Base-by-base conservation (phyloP, 2,329 filamentous ascomycete genomes). In the Microsporum ferrugineum region DNA sequence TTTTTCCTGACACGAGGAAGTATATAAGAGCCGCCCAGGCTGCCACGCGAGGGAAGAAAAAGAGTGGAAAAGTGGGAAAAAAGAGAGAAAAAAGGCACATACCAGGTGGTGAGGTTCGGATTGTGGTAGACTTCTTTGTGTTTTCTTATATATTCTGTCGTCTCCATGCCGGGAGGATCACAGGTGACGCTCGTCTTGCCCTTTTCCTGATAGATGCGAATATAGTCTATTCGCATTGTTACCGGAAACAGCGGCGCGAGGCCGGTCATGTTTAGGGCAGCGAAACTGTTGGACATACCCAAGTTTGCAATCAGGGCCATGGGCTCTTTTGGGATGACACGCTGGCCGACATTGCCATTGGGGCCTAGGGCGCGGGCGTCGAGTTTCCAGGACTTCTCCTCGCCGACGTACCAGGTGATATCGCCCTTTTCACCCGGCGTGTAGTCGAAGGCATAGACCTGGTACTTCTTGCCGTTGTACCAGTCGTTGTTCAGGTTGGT, bases 371-470 rank as follows among this genome's bases (percentile, higher is more conserved):
- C 77, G 43, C 80, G 75, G 36, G 74, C 80, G 63, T 83, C 79
- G 60, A 88, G 71, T 41, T 82, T 85, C 83, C 84, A 88, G 1
- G 83, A 86, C 60, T 83, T 80, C 3, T 82, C 76, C 41, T 83
- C 76, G 31, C 85, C 86, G 29, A 89, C 82, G 66, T 84, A 85
- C 85, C 85, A 89, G n/a, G 80, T 82, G 17, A 88, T 79, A 60
- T 83, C 79, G 1, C 85, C 86, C 14, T 76, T 68, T 0, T 72
- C 73, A 2, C 86, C 86, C 0, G 84, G 83, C 0, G 74, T 75
- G 69, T 87, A 87, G 67, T 87, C 84, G 64, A 84, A 85, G 14
- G 81, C 82, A 67, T 84, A 87, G 0, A 73, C 78, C 66, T 87
- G 84, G 68, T 85, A 87, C 23, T 75, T 78, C 4, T 82, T 82